Base-by-base conservation (phyloP, 1,284 basidiomycete genomes). In the Flammula alnicola region DNA sequence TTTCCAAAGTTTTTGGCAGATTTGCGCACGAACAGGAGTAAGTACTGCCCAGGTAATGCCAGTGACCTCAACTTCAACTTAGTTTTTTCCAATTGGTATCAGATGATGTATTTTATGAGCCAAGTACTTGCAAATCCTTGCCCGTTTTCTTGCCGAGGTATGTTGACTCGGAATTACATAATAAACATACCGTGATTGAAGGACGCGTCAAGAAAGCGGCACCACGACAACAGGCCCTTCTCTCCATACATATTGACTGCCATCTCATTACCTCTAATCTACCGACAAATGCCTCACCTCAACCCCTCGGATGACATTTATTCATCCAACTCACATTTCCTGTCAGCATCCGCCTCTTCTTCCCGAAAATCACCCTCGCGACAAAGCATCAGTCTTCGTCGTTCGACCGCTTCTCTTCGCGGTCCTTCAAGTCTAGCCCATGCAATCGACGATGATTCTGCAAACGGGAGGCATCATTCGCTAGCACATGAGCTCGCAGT, bases 401-500 rank as follows among this genome's bases (percentile, higher is more conserved):
- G 73, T 56, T 81, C 81, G 9, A 73, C 56, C 17, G 60, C 70
- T 38, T 71, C 73, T 37, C 65, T 81, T 56, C 79, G 76, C 41
- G 63, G 52, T 39, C 53, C 64, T 10, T 47, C 59, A 47, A 58
- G 43, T 46, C 54, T 64, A 16, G 57, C 56, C 25, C 55, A 62
- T 41, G 56, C 44, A 23, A 57, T 63, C 10, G 55, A 58, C 27
- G 63, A 60, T 65, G 75, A 72, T 49, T 74, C 72, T 45, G 72
- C 76, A 48, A 77, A 72, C 54, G 79, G 79, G 22, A 69, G 77
- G 32, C 66, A 68, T 54, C 80, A 85, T 64, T 92, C 89, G 3
- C 77, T 92, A 23, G 89, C 89, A 5, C 89, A 92, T 67, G 89
- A 92, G 62, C 79, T 92, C 29, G 89, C 90, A 5, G 81, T 84